These are phyloP conservation scores for Podochytrium sp. DNA, from an alignment of 192 early-diverging fungal species.

Conservation along the genomic window DNA sequence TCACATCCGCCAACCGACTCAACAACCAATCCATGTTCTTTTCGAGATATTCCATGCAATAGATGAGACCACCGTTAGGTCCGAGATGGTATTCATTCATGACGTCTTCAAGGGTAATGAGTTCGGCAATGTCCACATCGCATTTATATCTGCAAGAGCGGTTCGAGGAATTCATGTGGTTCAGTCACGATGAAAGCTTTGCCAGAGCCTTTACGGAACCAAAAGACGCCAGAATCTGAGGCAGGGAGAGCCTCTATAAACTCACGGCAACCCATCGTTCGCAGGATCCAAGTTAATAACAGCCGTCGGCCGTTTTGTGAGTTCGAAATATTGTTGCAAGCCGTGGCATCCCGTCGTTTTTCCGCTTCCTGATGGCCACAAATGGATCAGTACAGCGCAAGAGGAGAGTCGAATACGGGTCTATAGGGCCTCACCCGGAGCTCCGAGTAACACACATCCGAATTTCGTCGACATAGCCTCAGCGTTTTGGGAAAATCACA, in stretches of 20 bases:
- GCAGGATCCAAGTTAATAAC: slow-evolving; percentile 68
- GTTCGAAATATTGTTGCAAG: slow-evolving; percentile 51
- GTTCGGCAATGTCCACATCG: slow-evolving; percentile 54
- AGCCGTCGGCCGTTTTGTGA: slow-evolving; percentile 42
- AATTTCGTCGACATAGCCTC: too few relatives aligned
- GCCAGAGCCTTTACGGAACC: background rate
- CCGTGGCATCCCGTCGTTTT: slow-evolving; percentile 64
- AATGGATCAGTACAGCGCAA: background rate
- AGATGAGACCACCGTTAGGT: slow-evolving; percentile 65
- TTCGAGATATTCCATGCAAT: slow-evolving; percentile 68
- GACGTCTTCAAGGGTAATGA: slow-evolving; percentile 59
- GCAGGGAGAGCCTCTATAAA: background rate
- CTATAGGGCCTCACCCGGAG: slow-evolving; percentile 12
- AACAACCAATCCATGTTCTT: slow-evolving; percentile 64
- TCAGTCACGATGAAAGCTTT: background rate
- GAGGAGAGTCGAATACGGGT: background rate
- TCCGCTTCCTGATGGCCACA: slow-evolving; percentile 45
- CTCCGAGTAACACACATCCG: slow-evolving; percentile 20
- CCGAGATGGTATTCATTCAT: slow-evolving; percentile 57
- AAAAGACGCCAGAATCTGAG: slow-evolving; percentile 7
- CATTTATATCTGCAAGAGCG: slow-evolving; percentile 40
- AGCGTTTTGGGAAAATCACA: too few relatives aligned
- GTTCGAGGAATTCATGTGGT: background rate
- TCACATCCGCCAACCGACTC: slow-evolving; percentile 37
- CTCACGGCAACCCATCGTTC: slow-evolving; percentile 59